Evolutionary conservation across 108 stramenopile genomes (phyloP), one percentile per base, ranked within the genome.

Genomic region (Cyclotella sp.): DNA sequence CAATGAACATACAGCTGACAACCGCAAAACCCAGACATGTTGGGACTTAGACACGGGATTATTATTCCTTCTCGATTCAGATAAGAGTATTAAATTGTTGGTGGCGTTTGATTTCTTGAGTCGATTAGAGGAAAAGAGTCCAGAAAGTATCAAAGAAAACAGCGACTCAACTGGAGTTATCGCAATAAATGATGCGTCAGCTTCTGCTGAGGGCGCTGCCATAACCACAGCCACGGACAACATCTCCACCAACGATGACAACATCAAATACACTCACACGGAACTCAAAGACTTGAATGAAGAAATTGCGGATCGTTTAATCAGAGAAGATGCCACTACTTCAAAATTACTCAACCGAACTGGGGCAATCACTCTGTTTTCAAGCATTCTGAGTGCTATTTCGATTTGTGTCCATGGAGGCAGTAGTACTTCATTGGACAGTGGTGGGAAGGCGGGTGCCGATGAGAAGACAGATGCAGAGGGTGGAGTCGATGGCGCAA

Each of bases 331-430:
- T 51, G 54, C 66, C 16, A 58, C 63, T 10, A 45, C 75, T 30
- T 60, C 78, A 5, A 80, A 83, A 49, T 45, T 75, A 39, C 39
- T 79, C 18, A 59, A 54, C 44, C 58, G 78, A 43, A 27, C 41
- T 13, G 90, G 85, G 19, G 79, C 83, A 8, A 75, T 70, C 12
- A 76, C 75, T 45, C 76, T 94, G 42, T 92, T 94, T 74, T 88
- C 84, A 21, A 88, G 83, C 0, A 82, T 94, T 49, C 75, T 94
- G 45, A 76, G 78, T 13, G 78, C 91, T 10, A 94, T 94, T 63
- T 84, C 86, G 5, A 81, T 81, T 0, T 91, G 89, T 76, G 83
- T 91, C 68, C 79, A 90, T 61, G 66, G 76, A 21, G 55, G 67
- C 19, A 70, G 42, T 30, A 26, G 15, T n/a, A 44, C 18, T 18